These are phyloP conservation scores for Jamesozyma lodderae DNA, from an alignment of 805 yeast genomes.

Conservation along the genomic window DNA sequence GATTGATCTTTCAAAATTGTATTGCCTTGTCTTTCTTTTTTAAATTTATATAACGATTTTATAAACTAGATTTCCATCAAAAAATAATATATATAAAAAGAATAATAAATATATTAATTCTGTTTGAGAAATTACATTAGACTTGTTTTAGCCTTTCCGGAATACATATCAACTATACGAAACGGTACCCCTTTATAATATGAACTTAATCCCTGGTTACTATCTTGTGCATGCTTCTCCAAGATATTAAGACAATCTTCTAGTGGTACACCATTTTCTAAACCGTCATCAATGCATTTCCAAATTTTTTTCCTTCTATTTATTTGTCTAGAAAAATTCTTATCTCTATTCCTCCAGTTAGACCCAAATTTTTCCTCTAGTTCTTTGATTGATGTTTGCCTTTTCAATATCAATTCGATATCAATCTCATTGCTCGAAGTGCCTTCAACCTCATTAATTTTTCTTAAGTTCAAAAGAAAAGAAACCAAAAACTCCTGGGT, in stretches of 20 bases:
- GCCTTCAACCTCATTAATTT: constrained; percentile 7
- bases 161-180: constrained; percentile 10
- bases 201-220: constrained; percentile 21
- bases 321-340: constrained; percentile 27
- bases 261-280: constrained; percentile 17
- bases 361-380: constrained; percentile 22
- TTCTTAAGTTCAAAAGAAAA: constrained; percentile 14
- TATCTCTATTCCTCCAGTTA: constrained; percentile 25
- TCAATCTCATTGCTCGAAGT: neutral
- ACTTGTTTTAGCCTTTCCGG: neutral
- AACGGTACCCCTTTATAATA: constrained; percentile 28
- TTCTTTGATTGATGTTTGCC: constrained; percentile 20
- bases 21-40: neutral
- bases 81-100: neutral
- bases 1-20: constrained; percentile 15
- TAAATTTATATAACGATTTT: neutral
- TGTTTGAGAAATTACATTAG: neutral
- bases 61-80: too few species aligned
- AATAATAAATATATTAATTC: neutral
- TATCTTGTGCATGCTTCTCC: constrained; percentile 18
- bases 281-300: constrained; percentile 24
- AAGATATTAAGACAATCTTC: constrained; percentile 17
- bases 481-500: constrained; percentile 17
- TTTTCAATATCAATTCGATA: constrained; percentile 12
- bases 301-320: constrained; percentile 27